Evolutionary conservation across 495 filamentous ascomycete species (phyloP).

Genomic region (Xylaria sp.): DNA sequence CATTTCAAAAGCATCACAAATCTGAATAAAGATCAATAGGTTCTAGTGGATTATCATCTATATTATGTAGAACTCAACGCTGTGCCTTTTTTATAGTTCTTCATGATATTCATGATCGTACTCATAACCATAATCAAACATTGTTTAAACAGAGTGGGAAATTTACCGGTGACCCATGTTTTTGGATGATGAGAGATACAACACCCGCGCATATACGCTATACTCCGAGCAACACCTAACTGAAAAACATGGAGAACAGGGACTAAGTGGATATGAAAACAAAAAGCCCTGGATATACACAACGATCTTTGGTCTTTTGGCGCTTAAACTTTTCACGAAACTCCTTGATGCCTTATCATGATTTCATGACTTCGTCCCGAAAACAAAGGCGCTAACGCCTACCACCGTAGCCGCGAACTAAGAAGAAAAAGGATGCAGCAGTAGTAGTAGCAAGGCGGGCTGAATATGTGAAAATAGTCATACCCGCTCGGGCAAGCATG

Average conservation of each 20-base stretch:
- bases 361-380: conserved; percentile 17
- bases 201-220: neutral
- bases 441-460: neutral
- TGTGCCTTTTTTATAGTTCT: neutral
- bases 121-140: neutral
- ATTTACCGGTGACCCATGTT: neutral
- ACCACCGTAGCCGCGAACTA: neutral
- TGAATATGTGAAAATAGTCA: neutral
- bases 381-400: neutral
- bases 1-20: neutral
- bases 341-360: neutral
- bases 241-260: neutral
- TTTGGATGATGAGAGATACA: neutral
- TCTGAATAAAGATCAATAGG: neutral
- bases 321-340: conserved; percentile 3
- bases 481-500: neutral
- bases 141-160: neutral
- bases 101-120: neutral
- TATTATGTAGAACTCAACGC: neutral
- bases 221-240: neutral
- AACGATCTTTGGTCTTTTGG: conserved; percentile 1
- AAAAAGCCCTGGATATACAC: neutral
- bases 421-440: neutral
- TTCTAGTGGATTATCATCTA: neutral
- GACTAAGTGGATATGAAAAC: neutral